These are phyloP conservation scores for Bruguiera parviflora DNA, from an alignment of 345 rosid genomes.

Conservation along the genomic window DNA sequence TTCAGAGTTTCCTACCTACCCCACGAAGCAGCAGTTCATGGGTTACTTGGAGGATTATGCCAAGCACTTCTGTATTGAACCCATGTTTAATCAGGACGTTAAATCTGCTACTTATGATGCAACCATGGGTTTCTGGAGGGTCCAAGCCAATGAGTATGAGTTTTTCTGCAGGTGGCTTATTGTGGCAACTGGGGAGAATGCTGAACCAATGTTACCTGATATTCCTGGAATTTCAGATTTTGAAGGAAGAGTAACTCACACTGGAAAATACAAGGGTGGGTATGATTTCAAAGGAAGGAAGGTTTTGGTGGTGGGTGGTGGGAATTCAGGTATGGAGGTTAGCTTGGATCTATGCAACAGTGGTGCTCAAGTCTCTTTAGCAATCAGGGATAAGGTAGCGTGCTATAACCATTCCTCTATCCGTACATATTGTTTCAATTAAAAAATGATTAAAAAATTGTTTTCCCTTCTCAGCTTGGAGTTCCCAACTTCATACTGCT, in stretches of 20 bases:
- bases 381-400: slow-evolving; percentile 20
- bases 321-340: slow-evolving; percentile 93
- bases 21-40: slow-evolving; percentile 32
- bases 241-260: slow-evolving; percentile 45
- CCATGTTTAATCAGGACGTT: slow-evolving; percentile 26
- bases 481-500: background rate
- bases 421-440: background rate
- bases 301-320: slow-evolving; percentile 81
- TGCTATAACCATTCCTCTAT: slow-evolving; percentile 29
- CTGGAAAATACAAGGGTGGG: slow-evolving; percentile 67
- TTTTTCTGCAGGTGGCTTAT: slow-evolving; percentile 56
- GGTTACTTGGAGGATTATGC: slow-evolving; percentile 37
- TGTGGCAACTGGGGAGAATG: slow-evolving; percentile 85
- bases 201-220: slow-evolving; percentile 69
- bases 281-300: slow-evolving; percentile 38
- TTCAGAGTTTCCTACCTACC: slow-evolving; percentile 29
- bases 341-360: slow-evolving; percentile 72
- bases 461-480: background rate
- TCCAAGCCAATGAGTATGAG: slow-evolving; percentile 14
- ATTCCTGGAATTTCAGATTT: slow-evolving; percentile 40
- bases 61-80: slow-evolving; percentile 21
- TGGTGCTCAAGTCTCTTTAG: slow-evolving; percentile 19
- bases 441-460: background rate
- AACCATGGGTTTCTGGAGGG: slow-evolving; percentile 29
- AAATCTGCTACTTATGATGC: slow-evolving; percentile 21